Percentiles rank a stretch among this genome's conserved stretches.
phyloP scores from a whole-genome alignment of 1,139 yeast genomes.

The Hyphopichia fennica region DNA sequence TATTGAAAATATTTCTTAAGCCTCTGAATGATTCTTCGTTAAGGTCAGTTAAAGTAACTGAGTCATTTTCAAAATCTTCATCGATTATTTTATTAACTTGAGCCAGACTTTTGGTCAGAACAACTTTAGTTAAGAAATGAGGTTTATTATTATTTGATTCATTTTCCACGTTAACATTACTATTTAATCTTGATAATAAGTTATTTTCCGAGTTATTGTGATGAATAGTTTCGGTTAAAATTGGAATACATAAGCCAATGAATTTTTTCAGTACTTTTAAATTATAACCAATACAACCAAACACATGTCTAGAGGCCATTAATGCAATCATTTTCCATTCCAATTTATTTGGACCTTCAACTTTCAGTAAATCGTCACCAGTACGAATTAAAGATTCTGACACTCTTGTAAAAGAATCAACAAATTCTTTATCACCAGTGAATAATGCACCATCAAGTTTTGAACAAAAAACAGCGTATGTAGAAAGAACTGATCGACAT shows the following conservation, averaged over 20 bases:
- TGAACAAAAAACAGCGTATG: conserved; percentile 61
- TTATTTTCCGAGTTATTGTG: conserved; percentile 13
- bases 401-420: conserved; percentile 48
- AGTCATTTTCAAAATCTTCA: conserved; percentile 32
- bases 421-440: conserved; percentile 67
- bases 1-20: conserved; percentile 49
- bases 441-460: conserved; percentile 68
- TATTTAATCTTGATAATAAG: conserved; percentile 22
- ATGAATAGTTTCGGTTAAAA: conserved; percentile 34
- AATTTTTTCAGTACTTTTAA: conserved; percentile 37
- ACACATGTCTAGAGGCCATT: conserved; percentile 43
- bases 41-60: conserved; percentile 19
- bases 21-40: conserved; percentile 43
- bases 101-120: conserved; percentile 23
- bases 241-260: conserved; percentile 40
- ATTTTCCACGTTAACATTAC: conserved; percentile 25
- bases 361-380: conserved; percentile 16
- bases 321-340: conserved; percentile 54
- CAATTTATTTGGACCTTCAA: conserved; percentile 32
- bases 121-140: conserved; percentile 25
- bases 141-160: conserved; percentile 10
- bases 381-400: conserved; percentile 33
- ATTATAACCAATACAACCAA: conserved; percentile 44
- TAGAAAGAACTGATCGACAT: conserved; percentile 49
- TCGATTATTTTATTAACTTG: conserved; percentile 19